Conservation (phyloP, 805 yeast genomes). For the Saitoella complicata region DNA sequence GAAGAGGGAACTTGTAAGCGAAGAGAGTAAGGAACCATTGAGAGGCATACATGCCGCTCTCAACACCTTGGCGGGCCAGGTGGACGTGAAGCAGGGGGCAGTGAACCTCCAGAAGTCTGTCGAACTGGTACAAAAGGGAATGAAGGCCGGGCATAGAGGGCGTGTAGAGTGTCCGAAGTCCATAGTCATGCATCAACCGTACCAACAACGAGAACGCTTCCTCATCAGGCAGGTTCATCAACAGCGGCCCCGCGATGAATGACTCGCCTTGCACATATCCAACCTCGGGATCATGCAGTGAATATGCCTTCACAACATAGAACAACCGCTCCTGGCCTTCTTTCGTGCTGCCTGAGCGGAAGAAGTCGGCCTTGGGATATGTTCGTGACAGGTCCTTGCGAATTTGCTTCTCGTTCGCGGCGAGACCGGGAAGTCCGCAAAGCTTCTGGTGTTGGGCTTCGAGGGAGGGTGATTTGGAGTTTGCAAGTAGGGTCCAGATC, state of each 20-base stretch:
- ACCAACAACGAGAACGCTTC: constrained; percentile 75
- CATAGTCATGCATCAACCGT: constrained; percentile 69
- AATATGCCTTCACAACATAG: constrained; percentile 67
- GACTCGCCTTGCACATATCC: constrained; percentile 99
- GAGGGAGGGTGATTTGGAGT: constrained; percentile 49
- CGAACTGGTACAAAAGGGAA: constrained; percentile 73
- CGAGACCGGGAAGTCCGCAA: constrained; percentile 24
- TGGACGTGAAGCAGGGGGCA: constrained; percentile 62
- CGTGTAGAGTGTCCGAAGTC: constrained; percentile 57
- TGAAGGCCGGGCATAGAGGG: constrained; percentile 93
- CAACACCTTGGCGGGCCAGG: constrained; percentile 68
- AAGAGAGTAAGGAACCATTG: constrained; percentile 95
- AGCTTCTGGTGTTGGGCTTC: constrained; percentile 42
- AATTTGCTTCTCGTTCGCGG: constrained; percentile 59
- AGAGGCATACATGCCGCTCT: constrained; percentile 89
- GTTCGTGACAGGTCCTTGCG: constrained; percentile 75
- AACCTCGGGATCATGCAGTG: constrained; percentile 75
- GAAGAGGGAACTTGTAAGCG: constrained; percentile 86
- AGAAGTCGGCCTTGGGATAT: constrained; percentile 42
- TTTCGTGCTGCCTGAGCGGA: too few relatives aligned
- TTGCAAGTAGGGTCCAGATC: constrained; percentile 80
- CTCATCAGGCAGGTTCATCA: constrained; percentile 62
- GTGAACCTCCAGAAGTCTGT: constrained; percentile 62
- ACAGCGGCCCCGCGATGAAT: constrained; percentile 69
- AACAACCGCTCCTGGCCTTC: constrained; percentile 44